phyloP scores from a whole-genome alignment of 768 basidiomycete species.

The Naganishia antarctica region DNA sequence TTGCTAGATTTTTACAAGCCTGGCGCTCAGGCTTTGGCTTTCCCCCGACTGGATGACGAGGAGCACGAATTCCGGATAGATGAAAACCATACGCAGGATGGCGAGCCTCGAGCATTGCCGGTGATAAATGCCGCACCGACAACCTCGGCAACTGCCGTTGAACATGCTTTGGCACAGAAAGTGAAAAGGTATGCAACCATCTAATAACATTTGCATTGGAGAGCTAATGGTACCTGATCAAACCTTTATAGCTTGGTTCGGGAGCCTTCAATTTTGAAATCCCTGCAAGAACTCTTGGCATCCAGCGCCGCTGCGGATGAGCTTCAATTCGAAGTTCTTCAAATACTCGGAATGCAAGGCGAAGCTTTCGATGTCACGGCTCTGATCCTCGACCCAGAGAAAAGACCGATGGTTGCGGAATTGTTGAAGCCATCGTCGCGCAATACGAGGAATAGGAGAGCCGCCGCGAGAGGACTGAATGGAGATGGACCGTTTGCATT shows the following conservation, averaged over 20 bases:
- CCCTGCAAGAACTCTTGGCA: conserved; percentile 9
- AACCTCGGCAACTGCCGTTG: not conserved
- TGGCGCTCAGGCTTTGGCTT: not conserved
- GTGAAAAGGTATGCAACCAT: conserved; percentile 8
- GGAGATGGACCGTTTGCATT: conserved; percentile 27
- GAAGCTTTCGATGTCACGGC: conserved; percentile 9
- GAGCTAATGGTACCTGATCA: too few species aligned
- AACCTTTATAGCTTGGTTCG: not conserved
- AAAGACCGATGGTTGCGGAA: not conserved
- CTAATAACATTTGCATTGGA: too few species aligned
- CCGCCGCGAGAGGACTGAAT: not conserved
- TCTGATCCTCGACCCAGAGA: not conserved
- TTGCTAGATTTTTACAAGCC: conserved; percentile 29
- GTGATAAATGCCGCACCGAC: not conserved
- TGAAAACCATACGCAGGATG: not conserved
- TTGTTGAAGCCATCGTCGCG: conserved; percentile 5
- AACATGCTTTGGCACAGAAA: conserved; percentile 11
- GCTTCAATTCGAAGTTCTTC: conserved; percentile 14
- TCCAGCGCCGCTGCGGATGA: conserved; percentile 2
- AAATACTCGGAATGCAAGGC: conserved; percentile 15
- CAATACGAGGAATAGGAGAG: conserved; percentile 13
- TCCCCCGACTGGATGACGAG: conserved; percentile 22
- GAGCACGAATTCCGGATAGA: not conserved
- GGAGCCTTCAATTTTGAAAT: not conserved
- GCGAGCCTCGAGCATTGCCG: conserved; percentile 1